These are phyloP conservation scores for Termitomyces sp. DNA, from an alignment of 768 basidiomycete species.

Conservation along the genomic window DNA sequence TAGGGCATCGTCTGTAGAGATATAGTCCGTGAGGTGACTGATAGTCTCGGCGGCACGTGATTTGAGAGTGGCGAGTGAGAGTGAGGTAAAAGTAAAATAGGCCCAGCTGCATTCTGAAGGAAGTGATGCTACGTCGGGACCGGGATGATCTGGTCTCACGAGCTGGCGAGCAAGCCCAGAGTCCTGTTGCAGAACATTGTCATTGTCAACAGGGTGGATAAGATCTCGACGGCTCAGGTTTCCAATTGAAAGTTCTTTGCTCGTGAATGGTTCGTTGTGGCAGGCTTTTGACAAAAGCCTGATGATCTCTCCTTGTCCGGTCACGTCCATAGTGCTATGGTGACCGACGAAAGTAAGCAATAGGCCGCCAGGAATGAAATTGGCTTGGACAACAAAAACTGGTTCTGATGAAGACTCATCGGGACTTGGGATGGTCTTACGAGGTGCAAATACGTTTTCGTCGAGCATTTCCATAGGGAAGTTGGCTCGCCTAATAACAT, in stretches of 20 bases:
- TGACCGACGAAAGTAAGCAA: slow-evolving; percentile 20
- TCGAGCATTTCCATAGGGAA: slow-evolving; percentile 22
- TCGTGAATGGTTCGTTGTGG: slow-evolving; percentile 14
- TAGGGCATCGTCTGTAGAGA: slow-evolving; percentile 23
- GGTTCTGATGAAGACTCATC: slow-evolving; percentile 14
- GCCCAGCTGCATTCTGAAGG: neutral
- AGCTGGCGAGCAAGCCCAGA: neutral
- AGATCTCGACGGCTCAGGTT: slow-evolving; percentile 13
- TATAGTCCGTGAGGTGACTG: slow-evolving; percentile 9
- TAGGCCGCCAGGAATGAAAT: slow-evolving; percentile 18
- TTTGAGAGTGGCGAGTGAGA: slow-evolving; percentile 13
- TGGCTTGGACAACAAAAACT: slow-evolving; percentile 22
- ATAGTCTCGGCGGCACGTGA: slow-evolving; percentile 10
- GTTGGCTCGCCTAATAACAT: slow-evolving; percentile 13
- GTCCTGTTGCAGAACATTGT: neutral
- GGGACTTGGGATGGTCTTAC: slow-evolving; percentile 14
- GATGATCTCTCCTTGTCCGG: slow-evolving; percentile 19
- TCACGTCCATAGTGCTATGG: slow-evolving; percentile 23
- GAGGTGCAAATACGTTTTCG: slow-evolving; percentile 19
- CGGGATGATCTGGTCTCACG: neutral
- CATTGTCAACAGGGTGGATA: slow-evolving; percentile 9
- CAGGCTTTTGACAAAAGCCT: slow-evolving; percentile 19
- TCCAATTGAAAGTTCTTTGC: slow-evolving; percentile 14
- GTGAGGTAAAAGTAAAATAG: neutral
- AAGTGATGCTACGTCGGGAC: neutral